phyloP scores from a whole-genome alignment of 2,329 filamentous ascomycete genomes.

The Dactylellina leptospora region DNA sequence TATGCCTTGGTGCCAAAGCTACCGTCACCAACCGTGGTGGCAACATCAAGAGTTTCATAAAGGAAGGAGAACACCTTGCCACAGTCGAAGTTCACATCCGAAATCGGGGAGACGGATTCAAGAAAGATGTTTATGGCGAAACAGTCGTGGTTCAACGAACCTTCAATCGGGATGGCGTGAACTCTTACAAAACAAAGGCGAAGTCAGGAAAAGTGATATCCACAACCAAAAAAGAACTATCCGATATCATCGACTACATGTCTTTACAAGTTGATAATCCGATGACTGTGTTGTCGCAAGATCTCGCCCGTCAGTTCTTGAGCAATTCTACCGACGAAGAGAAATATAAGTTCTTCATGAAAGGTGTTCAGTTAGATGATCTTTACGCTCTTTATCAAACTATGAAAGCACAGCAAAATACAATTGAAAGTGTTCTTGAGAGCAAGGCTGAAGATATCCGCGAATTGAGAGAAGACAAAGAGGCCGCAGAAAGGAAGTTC shows the following conservation, averaged over 20 bases:
- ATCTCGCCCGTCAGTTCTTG: slow-evolving; percentile 91
- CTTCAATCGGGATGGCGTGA: slow-evolving; percentile 77
- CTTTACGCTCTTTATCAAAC: slow-evolving; percentile 90
- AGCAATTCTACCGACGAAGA: slow-evolving; percentile 81
- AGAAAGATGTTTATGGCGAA: slow-evolving; percentile 80
- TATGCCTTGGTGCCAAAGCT: slow-evolving; percentile 95
- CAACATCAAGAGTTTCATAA: slow-evolving; percentile 88
- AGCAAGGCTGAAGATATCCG: slow-evolving; percentile 72
- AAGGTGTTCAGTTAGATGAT: slow-evolving; percentile 91
- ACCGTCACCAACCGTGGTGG: slow-evolving; percentile 90
- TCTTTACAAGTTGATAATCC: slow-evolving; percentile 95
- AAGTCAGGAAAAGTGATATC: slow-evolving; percentile 75
- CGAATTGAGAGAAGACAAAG: slow-evolving; percentile 67
- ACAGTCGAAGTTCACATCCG: slow-evolving; percentile 85
- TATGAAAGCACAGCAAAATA: slow-evolving; percentile 79
- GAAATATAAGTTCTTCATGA: slow-evolving; percentile 97
- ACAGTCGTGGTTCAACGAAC: slow-evolving; percentile 90
- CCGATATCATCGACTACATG: slow-evolving; percentile 93
- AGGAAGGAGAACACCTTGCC: slow-evolving; percentile 80
- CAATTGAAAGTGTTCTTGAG: slow-evolving; percentile 71
- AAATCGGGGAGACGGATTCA: slow-evolving; percentile 87
- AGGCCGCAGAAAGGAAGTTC: slow-evolving; percentile 72
- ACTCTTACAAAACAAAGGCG: slow-evolving; percentile 87
- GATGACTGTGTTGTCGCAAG: slow-evolving; percentile 93
- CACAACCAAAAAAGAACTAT: slow-evolving; percentile 83